Conservation (phyloP, 1,284 basidiomycete genomes). For the Ceratobasidium sp. region DNA sequence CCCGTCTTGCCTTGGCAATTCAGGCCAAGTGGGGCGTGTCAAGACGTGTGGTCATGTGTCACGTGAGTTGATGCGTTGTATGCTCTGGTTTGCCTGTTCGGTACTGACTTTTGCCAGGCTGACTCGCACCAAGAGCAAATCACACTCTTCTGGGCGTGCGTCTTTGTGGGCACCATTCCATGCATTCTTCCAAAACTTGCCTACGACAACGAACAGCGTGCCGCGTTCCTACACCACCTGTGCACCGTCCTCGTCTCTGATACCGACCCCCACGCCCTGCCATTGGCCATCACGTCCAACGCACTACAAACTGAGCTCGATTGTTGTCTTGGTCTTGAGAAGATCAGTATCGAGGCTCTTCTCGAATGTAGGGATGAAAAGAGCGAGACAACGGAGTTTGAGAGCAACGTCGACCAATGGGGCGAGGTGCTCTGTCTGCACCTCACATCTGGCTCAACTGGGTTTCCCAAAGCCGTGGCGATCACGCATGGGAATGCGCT, state of each 20-base stretch:
- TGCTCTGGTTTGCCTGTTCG: not conserved
- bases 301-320: not conserved
- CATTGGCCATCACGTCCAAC: not conserved
- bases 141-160: constrained; percentile 17
- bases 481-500: constrained; percentile 17
- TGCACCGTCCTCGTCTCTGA: not conserved
- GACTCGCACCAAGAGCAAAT: constrained; percentile 26
- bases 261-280: not conserved
- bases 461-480: constrained; percentile 14
- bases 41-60: constrained; percentile 12
- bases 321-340: not conserved
- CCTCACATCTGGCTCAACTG: constrained; percentile 13
- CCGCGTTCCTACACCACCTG: constrained; percentile 11
- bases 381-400: not conserved
- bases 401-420: not conserved
- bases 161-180: constrained; percentile 5
- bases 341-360: not conserved
- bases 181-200: constrained; percentile 19
- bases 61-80: not conserved
- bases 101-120: not conserved
- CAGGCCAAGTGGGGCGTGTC: not conserved
- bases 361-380: not conserved
- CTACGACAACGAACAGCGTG: constrained; percentile 5
- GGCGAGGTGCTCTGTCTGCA: constrained; percentile 5
- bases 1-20: not conserved